Base-by-base conservation (phyloP, 805 yeast species). In the Kuraishia hungarica region DNA sequence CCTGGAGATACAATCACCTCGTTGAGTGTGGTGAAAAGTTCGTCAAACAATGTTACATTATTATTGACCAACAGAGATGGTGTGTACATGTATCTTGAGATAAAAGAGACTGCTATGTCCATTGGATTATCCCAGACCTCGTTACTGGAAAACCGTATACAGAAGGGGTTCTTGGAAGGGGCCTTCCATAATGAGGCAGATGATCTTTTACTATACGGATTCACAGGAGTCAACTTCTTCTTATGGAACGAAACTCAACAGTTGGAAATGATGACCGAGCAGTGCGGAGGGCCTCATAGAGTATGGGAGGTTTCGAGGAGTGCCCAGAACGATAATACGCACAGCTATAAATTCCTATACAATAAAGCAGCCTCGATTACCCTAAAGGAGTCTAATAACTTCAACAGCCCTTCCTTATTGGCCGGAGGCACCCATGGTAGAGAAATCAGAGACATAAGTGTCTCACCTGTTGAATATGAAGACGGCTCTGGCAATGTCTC, bases 201-300 rank as follows among this genome's bases (percentile, higher is more conserved):
- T 11, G 83, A 83, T 48, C 68, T 86, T 46, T 67, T 87, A 1
- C 68, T 88, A 2, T 89, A 82, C 67, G 98, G 98, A 1, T 93
- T 94, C 75, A 82, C 84, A 61, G 89, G 94, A 1, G 85, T 86
- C 52, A 72, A 78, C 52, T 91, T 93, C 64, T 87, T 86, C 62
- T 68, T 89, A 22, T 90, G 90, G 84, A 89, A 92, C 66, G 96
- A 89, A 63, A 81, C 91, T 1, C 73, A 77, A 49, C 91, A 88
- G 60, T 74, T 77, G 53, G 97, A 91, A 65, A 66, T 89, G 1
- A 73, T 80, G 51, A 79, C 83, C 56, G 89, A 84, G 58, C 68
- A 77, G 15, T 94, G 98, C 68, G 98, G 98, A 26, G 98, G 98
- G 2, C 81, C 94, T 2, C 97, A 92, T 66, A 77, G 98, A 57